Base-by-base conservation (phyloP, 208 protist genomes). In the Vickermania ingenoplastis region DNA sequence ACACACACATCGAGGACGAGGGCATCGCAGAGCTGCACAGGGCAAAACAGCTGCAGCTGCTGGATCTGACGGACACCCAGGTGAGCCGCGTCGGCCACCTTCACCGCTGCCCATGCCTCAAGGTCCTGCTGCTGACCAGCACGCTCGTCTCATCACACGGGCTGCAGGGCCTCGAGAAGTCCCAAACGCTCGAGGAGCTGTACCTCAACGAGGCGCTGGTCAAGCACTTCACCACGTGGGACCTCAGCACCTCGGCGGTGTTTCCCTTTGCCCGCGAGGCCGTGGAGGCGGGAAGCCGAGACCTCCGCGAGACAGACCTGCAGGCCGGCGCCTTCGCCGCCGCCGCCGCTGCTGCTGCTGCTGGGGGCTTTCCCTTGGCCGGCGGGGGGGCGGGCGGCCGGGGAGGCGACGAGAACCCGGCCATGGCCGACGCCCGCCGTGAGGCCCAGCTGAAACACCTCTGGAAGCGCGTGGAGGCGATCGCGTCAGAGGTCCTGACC, bases 141-240 rank as follows among this genome's bases (percentile, higher is more conserved):
- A 29, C 54, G 14, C 29, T 59, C 54, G 29, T 59, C 27, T 29
- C 54, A 4, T 29, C 23, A 5, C n/a, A 24, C 17, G 54, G 54
- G 25, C 27, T 59, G 14, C 24, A 41, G 11, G 54, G 54, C 14
- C 54, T 59, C 5, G 54, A 59, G 27, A 41, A 27, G 13, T 29
- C 54, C 11, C 25, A 7, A 7, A 14, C 17, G 24, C 26, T 59
- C 14, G 29, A 59, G 26, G 54, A 59, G 29, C 54, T 59, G 5
- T 26, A 59, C 5, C 54, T 59, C 11, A 14, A 26, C 13, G 54
- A 59, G 54, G 25, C 54, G 54, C 54, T 59, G 23, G 26, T 59
- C 24, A 59, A 45, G 27, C 26, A 59, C 54, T 59, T 59, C 54
- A 59, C 54, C 54, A 41, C 54, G 13, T 59, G 54, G 54, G 54